Evolutionary conservation across 805 yeast genomes (phyloP), one percentile per base, ranked within the genome.

Genomic region (Maudiozyma barnettii): DNA sequence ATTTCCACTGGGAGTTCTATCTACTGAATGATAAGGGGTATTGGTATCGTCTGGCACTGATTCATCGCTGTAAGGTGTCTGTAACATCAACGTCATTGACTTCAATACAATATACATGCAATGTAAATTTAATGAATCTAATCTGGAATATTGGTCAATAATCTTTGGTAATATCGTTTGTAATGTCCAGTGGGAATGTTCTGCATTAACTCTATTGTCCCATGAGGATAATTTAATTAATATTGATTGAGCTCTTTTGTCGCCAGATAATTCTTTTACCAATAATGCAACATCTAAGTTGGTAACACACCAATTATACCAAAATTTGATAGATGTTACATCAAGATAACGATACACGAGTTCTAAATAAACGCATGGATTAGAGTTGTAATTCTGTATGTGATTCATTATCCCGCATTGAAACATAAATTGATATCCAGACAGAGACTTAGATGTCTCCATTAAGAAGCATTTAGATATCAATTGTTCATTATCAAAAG

Each of bases 241-340:
- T 8, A 58, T 54, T 3, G 60, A 50, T 45, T 61, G 64, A 1
- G 59, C 53, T 16, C 49, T 53, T 38, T 53, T 58, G 44, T 38
- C 46, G 31, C 47, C 37, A 6, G 36, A 26, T 19, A 50, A 16
- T 14, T 49, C 45, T 1, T 48, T 29, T 6, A 57, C 26, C 14
- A 60, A 44, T 3, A 42, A 26, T 7, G 46, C n/a, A 0, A 50
- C n/a, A 23, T 54, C 50, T 12, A 59, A 30, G 45, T 56, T 51
- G 5, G 46, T 42, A 2, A 48, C 45, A 45, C 64, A 59, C 66
- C 66, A 61, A 10, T 50, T 49, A 26, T 56, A 54, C 64, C 64
- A 61, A 38, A 51, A 57, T n/a, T 45, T 46, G 9, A 50, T 46
- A 1, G 63, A 52, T 3, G 57, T 54, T 22, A 43, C 50, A 14